Evolutionary conservation across 768 basidiomycete genomes (phyloP).

Genomic region (Boletus reticuloceps): DNA sequence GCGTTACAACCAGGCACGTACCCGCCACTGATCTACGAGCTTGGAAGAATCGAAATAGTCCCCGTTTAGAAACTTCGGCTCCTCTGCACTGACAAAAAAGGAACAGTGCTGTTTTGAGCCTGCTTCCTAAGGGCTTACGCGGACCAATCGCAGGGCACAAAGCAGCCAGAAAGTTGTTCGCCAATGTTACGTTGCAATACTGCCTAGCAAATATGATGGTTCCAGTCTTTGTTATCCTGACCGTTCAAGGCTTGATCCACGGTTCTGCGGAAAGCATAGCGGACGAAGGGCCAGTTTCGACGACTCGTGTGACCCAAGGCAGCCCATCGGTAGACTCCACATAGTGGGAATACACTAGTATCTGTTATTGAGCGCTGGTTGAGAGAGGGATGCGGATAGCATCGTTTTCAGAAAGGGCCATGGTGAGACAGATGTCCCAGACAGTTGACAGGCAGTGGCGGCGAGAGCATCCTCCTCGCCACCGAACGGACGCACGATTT

Average conservation of each 20-base stretch:
- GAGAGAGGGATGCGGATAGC: constrained; percentile 24
- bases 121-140: too few relatives aligned
- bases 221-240: constrained; percentile 27
- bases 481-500: constrained; percentile 23
- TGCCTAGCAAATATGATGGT: neutral
- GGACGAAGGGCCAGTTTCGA: constrained; percentile 25
- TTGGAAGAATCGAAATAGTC: too few relatives aligned
- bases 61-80: too few relatives aligned
- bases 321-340: constrained; percentile 26
- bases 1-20: constrained; percentile 34
- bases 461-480: constrained; percentile 18
- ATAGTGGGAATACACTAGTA: constrained; percentile 31
- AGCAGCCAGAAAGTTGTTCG: too few relatives aligned
- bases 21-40: constrained; percentile 31
- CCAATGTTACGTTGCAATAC: too few relatives aligned
- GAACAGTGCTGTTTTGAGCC: too few relatives aligned
- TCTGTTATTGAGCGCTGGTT: constrained; percentile 22
- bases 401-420: constrained; percentile 22
- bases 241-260: constrained; percentile 22
- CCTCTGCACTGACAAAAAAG: too few relatives aligned
- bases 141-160: too few relatives aligned
- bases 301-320: constrained; percentile 23
- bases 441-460: constrained; percentile 21
- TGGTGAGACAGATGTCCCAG: constrained; percentile 31
- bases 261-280: constrained; percentile 25